Evolutionary conservation across 2,329 filamentous ascomycete genomes (phyloP).

Genomic region (Curvularia spicifera): DNA sequence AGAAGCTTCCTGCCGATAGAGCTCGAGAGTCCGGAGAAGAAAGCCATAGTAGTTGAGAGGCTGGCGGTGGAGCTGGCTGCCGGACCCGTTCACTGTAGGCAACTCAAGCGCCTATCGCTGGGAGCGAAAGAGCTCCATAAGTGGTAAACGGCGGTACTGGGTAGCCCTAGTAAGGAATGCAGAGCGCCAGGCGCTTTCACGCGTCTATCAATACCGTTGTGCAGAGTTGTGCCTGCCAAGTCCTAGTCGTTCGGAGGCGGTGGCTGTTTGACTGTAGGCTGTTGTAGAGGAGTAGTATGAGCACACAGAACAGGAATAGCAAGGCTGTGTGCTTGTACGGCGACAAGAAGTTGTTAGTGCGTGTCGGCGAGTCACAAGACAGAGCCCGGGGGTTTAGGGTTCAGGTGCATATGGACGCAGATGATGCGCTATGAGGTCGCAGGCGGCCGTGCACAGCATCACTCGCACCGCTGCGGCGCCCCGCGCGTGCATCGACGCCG

Average conservation of each 20-base stretch:
- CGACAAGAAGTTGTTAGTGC: conserved; percentile 3
- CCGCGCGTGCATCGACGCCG: conserved; percentile 21
- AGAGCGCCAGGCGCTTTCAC: conserved; percentile 11
- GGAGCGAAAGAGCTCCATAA: conserved; percentile 36
- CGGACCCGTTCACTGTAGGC: conserved; percentile 24
- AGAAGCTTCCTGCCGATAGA: conserved; percentile 87
- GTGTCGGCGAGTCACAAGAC: conserved; percentile 14
- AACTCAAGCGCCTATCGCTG: conserved; percentile 40
- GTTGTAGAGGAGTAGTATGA: conserved; percentile 4
- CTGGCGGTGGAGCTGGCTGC: conserved; percentile 18
- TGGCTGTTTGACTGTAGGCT: conserved; percentile 2
- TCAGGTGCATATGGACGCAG: conserved; percentile 28
- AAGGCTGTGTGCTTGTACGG: conserved; percentile 1
- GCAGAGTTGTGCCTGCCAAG: conserved; percentile 19
- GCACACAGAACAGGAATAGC: conserved; percentile 11
- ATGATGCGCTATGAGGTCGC: conserved; percentile 38
- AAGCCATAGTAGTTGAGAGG: conserved; percentile 62
- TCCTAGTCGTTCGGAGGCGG: conserved; percentile 3
- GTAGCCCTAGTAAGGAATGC: conserved; percentile 9
- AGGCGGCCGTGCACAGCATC: conserved; percentile 24
- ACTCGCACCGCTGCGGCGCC: conserved; percentile 15
- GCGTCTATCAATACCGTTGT: conserved; percentile 3
- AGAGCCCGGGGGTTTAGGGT: conserved; percentile 20
- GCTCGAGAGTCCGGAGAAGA: conserved; percentile 69
- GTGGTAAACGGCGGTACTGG: conserved; percentile 18